A percentile compares a stretch with the other conserved stretches of the same genome.
phyloP scores from a whole-genome alignment of 1,284 basidiomycete genomes.

The Xerocomus minutiporus region DNA sequence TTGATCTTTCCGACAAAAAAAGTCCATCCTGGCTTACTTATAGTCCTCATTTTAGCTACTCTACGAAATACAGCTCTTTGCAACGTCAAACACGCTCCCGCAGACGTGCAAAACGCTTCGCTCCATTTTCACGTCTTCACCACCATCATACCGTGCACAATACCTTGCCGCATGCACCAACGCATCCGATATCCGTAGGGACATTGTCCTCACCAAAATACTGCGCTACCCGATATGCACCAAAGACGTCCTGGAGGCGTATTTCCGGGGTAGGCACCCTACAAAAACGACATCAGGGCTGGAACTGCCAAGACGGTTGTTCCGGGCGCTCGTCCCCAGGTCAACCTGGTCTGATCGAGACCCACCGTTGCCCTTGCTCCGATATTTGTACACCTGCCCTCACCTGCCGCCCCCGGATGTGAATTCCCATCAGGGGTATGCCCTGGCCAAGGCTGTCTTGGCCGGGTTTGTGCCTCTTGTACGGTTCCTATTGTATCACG shows the following conservation, averaged over 20 bases:
- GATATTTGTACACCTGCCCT: conserved; percentile 46
- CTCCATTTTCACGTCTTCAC: conserved; percentile 48
- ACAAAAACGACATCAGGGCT: conserved; percentile 15
- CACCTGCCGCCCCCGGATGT: conserved; percentile 41
- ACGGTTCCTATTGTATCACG: conserved; percentile 62
- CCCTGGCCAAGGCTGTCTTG: conserved; percentile 71
- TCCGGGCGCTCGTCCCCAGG: conserved; percentile 43
- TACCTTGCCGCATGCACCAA: conserved; percentile 49
- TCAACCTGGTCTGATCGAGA: conserved; percentile 41
- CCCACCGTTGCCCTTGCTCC: conserved; percentile 59
- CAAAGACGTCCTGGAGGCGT: conserved; percentile 47
- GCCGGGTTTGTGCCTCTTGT: conserved; percentile 61
- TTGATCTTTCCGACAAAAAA: conserved; percentile 3
- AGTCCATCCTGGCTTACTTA: background rate
- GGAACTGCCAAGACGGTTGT: conserved; percentile 60
- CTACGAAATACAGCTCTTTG: conserved; percentile 66
- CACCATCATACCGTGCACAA: conserved; percentile 51
- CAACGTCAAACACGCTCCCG: conserved; percentile 59
- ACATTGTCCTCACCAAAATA: conserved; percentile 41
- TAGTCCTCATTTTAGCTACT: conserved; percentile 49
- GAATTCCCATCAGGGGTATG: conserved; percentile 72
- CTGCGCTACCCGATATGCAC: conserved; percentile 67
- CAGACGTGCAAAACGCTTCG: conserved; percentile 49
- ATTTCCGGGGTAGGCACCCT: conserved; percentile 33
- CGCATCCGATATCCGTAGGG: conserved; percentile 3